phyloP scores from a whole-genome alignment of 768 basidiomycete species.

The Imleria badia region DNA sequence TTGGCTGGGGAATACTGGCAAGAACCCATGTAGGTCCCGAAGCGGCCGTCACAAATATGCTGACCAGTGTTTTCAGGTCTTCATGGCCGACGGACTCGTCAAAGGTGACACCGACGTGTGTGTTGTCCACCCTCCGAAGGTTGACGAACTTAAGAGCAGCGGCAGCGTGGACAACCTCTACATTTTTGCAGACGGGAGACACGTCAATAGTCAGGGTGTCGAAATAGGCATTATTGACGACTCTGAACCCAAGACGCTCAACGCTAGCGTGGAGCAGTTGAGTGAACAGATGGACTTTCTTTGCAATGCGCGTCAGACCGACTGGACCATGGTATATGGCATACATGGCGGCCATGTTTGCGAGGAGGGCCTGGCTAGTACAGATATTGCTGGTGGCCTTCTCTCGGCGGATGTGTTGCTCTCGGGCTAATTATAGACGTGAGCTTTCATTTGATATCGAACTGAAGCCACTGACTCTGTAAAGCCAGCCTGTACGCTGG shows the following conservation, averaged over 20 bases:
- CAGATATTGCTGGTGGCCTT: conserved; percentile 99
- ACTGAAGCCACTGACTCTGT: conserved; percentile 66
- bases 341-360: conserved; percentile 99
- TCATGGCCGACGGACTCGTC: conserved; percentile 84
- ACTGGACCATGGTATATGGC: conserved; percentile 94
- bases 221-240: conserved; percentile 76
- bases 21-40: conserved; percentile 48
- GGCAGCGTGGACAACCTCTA: conserved; percentile 64
- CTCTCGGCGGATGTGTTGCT: conserved; percentile 96
- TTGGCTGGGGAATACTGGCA: conserved; percentile 46
- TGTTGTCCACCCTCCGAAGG: conserved; percentile 72
- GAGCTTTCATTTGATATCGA: conserved; percentile 6
- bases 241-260: conserved; percentile 70
- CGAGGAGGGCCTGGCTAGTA: conserved; percentile 94
- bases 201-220: conserved; percentile 87
- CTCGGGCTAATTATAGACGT: conserved; percentile 60
- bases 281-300: conserved; percentile 88
- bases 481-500: conserved; percentile 90
- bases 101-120: conserved; percentile 81
- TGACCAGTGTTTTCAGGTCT: conserved; percentile 75
- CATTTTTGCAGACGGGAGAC: conserved; percentile 52
- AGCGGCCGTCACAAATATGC: conserved; percentile 74
- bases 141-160: conserved; percentile 74
- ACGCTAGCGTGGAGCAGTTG: conserved; percentile 69
- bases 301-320: conserved; percentile 81